These are phyloP conservation scores for Vaccinium vitisidaea DNA, from an alignment of 148 eudicot species.

Conservation along the genomic window DNA sequence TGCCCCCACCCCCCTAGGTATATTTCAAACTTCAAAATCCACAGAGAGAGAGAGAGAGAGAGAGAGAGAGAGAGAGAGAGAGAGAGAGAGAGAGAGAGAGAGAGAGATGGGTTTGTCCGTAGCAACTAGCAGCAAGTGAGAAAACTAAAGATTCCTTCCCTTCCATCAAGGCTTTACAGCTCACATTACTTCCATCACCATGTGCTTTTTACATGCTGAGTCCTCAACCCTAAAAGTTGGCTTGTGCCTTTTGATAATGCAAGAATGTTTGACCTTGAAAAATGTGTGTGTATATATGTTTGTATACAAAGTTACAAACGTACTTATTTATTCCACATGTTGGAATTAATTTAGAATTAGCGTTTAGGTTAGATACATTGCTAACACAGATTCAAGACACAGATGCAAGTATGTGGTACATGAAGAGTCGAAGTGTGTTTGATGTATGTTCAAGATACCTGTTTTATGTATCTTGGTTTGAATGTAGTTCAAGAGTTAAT, in stretches of 20 bases:
- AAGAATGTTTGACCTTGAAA: not conserved
- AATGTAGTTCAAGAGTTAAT: no score
- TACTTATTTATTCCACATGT: no score
- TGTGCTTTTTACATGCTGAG: constrained; percentile 3
- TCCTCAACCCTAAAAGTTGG: not conserved
- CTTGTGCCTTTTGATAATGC: not conserved
- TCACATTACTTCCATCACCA: not conserved
- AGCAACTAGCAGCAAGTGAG: not conserved
- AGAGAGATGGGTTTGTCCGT: not conserved
- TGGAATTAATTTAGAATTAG: no score
- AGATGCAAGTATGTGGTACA: no score
- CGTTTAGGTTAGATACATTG: no score
- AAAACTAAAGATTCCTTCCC: not conserved
- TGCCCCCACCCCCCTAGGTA: not conserved
- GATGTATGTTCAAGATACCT: no score
- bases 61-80: not conserved
- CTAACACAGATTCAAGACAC: no score
- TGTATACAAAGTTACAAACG: no score
- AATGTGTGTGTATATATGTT: not conserved
- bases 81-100: not conserved
- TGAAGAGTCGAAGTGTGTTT: no score
- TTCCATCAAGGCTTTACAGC: constrained; percentile 9
- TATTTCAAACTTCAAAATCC: constrained; percentile 3
- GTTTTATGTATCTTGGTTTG: no score
- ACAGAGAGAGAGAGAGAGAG: not conserved